Evolutionary conservation across 768 basidiomycete species (phyloP).

Genomic region (Pleurotus giganteus): DNA sequence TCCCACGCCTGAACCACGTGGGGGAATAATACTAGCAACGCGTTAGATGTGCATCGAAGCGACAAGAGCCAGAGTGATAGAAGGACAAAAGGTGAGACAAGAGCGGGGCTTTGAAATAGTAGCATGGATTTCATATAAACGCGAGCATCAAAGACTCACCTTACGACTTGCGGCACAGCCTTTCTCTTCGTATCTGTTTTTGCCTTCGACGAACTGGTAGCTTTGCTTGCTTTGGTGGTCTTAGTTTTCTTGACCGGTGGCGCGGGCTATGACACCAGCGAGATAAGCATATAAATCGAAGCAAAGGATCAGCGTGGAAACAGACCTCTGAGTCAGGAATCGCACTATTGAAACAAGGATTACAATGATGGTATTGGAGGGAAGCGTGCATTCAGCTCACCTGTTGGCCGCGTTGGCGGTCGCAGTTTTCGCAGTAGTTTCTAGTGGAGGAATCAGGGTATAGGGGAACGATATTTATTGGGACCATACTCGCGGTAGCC

Average conservation of each 20-base stretch:
- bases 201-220: conserved; percentile 1
- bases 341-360: conserved; percentile 22
- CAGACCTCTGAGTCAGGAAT: conserved; percentile 11
- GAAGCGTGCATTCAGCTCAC: background rate
- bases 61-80: background rate
- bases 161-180: background rate
- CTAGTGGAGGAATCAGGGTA: background rate
- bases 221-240: conserved; percentile 23
- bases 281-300: background rate
- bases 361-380: conserved; percentile 15
- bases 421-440: conserved; percentile 22
- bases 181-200: conserved; percentile 7
- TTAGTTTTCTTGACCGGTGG: conserved; percentile 42
- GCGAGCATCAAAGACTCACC: too few species aligned
- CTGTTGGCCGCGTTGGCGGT: conserved; percentile 20
- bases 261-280: conserved; percentile 14
- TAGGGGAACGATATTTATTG: background rate
- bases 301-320: background rate
- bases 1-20: conserved; percentile 2
- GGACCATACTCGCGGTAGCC: conserved; percentile 15
- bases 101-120: too few species aligned
- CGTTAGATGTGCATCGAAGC: conserved; percentile 2
- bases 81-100: too few species aligned
- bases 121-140: too few species aligned
- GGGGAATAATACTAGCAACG: conserved; percentile 5